Conservation (phyloP, 768 basidiomycete genomes). For the Pisolithus albus region DNA sequence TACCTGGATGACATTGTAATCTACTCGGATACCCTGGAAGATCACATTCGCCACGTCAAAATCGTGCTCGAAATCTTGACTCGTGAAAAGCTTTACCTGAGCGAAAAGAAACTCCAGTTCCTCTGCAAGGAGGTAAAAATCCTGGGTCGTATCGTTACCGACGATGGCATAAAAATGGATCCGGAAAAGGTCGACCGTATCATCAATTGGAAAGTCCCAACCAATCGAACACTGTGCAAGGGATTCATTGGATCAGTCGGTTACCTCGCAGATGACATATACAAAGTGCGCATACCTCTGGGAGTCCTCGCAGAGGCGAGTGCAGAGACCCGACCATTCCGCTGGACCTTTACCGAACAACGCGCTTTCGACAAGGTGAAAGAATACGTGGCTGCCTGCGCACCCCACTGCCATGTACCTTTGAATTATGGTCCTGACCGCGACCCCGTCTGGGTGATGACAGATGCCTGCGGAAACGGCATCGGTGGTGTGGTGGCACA, state of each 20-base stretch:
- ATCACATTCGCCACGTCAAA: conserved; percentile 24
- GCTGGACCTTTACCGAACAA: background rate
- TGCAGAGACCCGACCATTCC: background rate
- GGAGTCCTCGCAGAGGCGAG: background rate
- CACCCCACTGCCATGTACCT: background rate
- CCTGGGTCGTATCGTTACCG: conserved; percentile 30
- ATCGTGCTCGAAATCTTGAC: conserved; percentile 29
- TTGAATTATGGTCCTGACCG: background rate
- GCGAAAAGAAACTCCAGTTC: conserved; percentile 3
- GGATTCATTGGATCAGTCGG: background rate
- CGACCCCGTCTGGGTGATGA: background rate
- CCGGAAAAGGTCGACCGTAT: conserved; percentile 35
- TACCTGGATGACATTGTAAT: conserved; percentile 1
- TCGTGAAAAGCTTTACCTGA: conserved; percentile 29
- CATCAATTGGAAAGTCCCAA: conserved; percentile 23
- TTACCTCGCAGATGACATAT: background rate
- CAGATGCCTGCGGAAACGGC: background rate
- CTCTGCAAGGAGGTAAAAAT: conserved; percentile 28
- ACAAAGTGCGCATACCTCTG: background rate
- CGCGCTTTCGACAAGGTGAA: background rate
- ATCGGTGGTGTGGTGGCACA: background rate
- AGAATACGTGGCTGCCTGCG: background rate
- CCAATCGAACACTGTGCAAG: conserved; percentile 5
- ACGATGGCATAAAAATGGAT: conserved; percentile 36
- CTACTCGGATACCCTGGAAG: conserved; percentile 13